A percentile compares a stretch with the other conserved stretches of the same genome.
Conservation (phyloP, 2,329 filamentous ascomycete genomes). For the Aspergillus caelatus region DNA sequence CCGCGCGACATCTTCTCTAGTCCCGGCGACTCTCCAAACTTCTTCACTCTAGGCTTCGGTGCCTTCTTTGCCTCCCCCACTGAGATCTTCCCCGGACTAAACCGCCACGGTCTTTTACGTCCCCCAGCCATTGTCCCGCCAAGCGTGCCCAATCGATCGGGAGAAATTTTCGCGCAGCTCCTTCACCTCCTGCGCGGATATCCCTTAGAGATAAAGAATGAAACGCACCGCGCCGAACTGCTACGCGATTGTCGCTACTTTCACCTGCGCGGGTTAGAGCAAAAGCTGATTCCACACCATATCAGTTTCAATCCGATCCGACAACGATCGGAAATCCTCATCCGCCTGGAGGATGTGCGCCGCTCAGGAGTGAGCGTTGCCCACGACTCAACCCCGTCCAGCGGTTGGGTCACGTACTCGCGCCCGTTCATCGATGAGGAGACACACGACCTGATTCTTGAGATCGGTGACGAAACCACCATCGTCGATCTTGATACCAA, state of each 20-base stretch:
- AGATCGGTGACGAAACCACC: conserved; percentile 72
- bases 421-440: conserved; percentile 82
- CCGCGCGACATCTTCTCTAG: conserved; percentile 82
- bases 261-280: conserved; percentile 88
- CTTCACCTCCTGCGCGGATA: conserved; percentile 83
- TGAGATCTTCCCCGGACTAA: conserved; percentile 83
- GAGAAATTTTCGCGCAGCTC: conserved; percentile 82
- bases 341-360: conserved; percentile 83
- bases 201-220: conserved; percentile 73
- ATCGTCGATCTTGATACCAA: conserved; percentile 57
- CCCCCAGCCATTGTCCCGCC: conserved; percentile 86
- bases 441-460: conserved; percentile 73
- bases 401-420: conserved; percentile 73
- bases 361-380: conserved; percentile 77
- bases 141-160: conserved; percentile 75
- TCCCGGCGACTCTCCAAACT: conserved; percentile 91
- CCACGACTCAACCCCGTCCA: conserved; percentile 25
- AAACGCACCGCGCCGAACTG: conserved; percentile 74
- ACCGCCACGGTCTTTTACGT: conserved; percentile 75
- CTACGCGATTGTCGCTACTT: conserved; percentile 89
- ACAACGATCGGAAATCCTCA: conserved; percentile 71
- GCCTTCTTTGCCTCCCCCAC: conserved; percentile 80
- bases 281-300: conserved; percentile 76
- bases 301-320: conserved; percentile 75
- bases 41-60: conserved; percentile 88